These are phyloP conservation scores for Mortierella sp. DNA, from an alignment of 371 early-diverging fungal species.

Conservation along the genomic window DNA sequence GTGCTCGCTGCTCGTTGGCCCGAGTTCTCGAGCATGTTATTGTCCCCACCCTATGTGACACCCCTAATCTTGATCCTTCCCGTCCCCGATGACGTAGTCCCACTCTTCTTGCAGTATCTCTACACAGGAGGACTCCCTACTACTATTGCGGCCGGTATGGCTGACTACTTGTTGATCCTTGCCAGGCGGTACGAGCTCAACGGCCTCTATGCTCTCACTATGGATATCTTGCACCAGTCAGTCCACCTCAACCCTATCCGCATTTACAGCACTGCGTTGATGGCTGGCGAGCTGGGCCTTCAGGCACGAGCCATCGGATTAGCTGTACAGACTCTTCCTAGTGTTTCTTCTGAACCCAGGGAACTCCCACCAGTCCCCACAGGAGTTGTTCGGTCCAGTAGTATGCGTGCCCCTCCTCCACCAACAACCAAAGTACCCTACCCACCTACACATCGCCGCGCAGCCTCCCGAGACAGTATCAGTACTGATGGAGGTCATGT, in stretches of 20 bases:
- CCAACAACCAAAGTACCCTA: constrained; percentile 4
- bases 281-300: constrained; percentile 53
- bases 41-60: constrained; percentile 55
- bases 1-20: constrained; percentile 53
- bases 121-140: constrained; percentile 44
- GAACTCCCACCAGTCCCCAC: constrained; percentile 28
- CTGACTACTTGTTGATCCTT: constrained; percentile 49
- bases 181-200: constrained; percentile 48
- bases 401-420: constrained; percentile 6
- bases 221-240: constrained; percentile 44
- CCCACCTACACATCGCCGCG: constrained; percentile 16
- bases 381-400: constrained; percentile 1
- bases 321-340: constrained; percentile 21
- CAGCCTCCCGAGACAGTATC: constrained; percentile 32
- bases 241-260: constrained; percentile 36
- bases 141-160: constrained; percentile 30
- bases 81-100: constrained; percentile 46
- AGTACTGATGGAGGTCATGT: constrained; percentile 45
- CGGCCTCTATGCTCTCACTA: constrained; percentile 43
- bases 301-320: constrained; percentile 47
- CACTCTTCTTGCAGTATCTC: constrained; percentile 49
- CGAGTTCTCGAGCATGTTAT: constrained; percentile 40
- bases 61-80: constrained; percentile 43
- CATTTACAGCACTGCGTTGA: constrained; percentile 37
- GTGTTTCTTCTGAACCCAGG: constrained; percentile 14